phyloP scores from a whole-genome alignment of 2,329 filamentous ascomycete genomes.

The Elsinoe batatas region DNA sequence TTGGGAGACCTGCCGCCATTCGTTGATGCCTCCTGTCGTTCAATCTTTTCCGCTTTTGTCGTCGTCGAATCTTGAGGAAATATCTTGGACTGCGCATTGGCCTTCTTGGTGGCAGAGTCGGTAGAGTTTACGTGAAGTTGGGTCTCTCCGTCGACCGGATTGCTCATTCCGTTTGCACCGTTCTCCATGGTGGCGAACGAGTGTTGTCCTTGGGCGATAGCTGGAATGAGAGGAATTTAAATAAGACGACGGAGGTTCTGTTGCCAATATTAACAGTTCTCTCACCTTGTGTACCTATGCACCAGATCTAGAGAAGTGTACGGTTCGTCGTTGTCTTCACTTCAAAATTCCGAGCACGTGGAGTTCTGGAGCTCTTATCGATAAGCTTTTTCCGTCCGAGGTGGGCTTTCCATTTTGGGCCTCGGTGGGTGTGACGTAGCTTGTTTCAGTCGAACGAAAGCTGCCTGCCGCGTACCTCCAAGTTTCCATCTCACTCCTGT shows the following conservation, averaged over 20 bases:
- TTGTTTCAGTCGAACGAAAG: background rate
- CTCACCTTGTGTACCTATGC: background rate
- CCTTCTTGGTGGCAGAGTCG: slow-evolving; percentile 15
- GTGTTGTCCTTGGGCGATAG: background rate
- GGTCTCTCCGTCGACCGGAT: background rate
- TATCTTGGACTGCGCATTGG: slow-evolving; percentile 27
- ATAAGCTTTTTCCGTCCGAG: slow-evolving; percentile 8
- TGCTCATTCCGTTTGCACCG: background rate
- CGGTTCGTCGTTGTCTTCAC: background rate
- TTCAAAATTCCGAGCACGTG: background rate
- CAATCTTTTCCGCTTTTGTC: slow-evolving; percentile 33
- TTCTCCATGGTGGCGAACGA: background rate
- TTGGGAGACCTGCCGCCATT: slow-evolving; percentile 29
- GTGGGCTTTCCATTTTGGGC: slow-evolving; percentile 1
- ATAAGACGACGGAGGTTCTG: too few species aligned
- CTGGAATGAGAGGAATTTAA: background rate
- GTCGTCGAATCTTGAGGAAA: slow-evolving; percentile 29
- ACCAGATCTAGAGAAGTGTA: too few species aligned
- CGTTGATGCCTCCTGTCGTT: slow-evolving; percentile 20
- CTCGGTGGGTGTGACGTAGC: background rate
- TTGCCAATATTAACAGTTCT: background rate
- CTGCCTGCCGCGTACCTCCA: slow-evolving; percentile 9
- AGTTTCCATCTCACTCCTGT: background rate
- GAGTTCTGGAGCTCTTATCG: slow-evolving; percentile 6
- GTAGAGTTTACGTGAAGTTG: background rate